Conservation (phyloP, 2,329 filamentous ascomycete genomes). For the Colletotrichum lindemuthianum region DNA sequence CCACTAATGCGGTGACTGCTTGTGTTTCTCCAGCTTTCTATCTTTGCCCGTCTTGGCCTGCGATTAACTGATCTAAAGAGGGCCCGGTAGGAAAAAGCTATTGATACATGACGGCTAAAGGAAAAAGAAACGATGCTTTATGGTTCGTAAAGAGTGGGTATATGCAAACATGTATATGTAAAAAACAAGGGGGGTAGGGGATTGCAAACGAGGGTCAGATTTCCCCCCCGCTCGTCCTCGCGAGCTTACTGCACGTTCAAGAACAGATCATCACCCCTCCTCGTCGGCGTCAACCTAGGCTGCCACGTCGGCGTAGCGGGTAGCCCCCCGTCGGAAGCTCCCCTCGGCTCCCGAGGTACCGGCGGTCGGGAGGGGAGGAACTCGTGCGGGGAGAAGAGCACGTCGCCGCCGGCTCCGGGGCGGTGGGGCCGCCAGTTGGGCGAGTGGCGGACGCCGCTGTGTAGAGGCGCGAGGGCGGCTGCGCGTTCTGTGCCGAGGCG, state of each 20-base stretch:
- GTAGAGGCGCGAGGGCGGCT: conserved; percentile 53
- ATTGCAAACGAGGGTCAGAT: too few relatives aligned
- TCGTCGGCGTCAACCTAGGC: conserved; percentile 72
- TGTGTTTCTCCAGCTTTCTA: neutral
- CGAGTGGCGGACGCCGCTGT: conserved; percentile 35
- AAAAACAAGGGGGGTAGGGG: too few relatives aligned
- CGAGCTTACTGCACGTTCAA: conserved; percentile 59
- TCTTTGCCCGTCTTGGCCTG: conserved; percentile 5
- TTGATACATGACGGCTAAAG: conserved; percentile 12
- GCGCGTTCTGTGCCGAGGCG: conserved; percentile 61
- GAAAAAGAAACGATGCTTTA: neutral
- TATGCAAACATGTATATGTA: conserved; percentile 1
- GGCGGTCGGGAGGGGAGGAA: conserved; percentile 23
- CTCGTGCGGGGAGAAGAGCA: conserved; percentile 28
- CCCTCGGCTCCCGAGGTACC: neutral
- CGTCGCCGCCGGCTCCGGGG: conserved; percentile 10
- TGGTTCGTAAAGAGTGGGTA: conserved; percentile 27
- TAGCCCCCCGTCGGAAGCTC: conserved; percentile 36
- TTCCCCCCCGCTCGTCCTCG: too few relatives aligned
- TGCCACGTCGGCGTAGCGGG: conserved; percentile 68
- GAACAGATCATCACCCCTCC: conserved; percentile 73
- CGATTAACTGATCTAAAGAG: conserved; percentile 26
- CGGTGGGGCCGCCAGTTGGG: conserved; percentile 37
- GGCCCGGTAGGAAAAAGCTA: conserved; percentile 15
- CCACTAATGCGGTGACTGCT: conserved; percentile 9